Evolutionary conservation across 257 asterid genomes (phyloP), one percentile per base, ranked within the genome.

Genomic region (Orobanche coerulescens): DNA sequence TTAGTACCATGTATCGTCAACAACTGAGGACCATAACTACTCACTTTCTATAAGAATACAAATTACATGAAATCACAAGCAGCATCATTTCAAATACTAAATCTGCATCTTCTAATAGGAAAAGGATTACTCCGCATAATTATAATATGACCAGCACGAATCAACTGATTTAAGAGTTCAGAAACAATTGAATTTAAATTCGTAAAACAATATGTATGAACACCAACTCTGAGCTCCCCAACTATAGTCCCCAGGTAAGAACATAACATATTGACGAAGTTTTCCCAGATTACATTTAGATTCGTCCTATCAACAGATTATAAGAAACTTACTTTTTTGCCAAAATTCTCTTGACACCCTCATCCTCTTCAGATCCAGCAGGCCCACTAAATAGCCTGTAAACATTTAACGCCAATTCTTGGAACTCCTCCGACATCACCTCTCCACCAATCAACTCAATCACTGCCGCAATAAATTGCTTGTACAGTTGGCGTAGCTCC

Each of bases 391-490:
- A 83, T 51, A 84, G 73, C 81, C 73, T 71, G 71, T 86, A 86
- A 30, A 74, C 81, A 69, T 71, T 73, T 70, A 89, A 66, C 12
- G 95, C 95, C 79, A 88, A 86, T 79, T 92, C 95, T 48, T 75
- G 82, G 69, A 92, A 92, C 82, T 92, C 98, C 84, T 83, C 95
- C 0, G 95, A 79, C 71, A 78, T 84, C 68, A 84, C 81, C 60
- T 88, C 95, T 15, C 83, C 88, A 13, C 88, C 95, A 82, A 83
- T 75, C 78, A 88, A 64, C 77, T 88, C 95, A 64, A 83, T 85
- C 67, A 92, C 85, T 12, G 81, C 85, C 3, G 76, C 82, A 44
- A 86, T 64, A 66, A 81, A 92, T 58, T 80, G 82, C 79, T 86
- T 92, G 81, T 88, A 92, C 3, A 81, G 73, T 70, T 86, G 86